phyloP scores from a whole-genome alignment of 768 basidiomycete species.

The Suillus subalutaceus region DNA sequence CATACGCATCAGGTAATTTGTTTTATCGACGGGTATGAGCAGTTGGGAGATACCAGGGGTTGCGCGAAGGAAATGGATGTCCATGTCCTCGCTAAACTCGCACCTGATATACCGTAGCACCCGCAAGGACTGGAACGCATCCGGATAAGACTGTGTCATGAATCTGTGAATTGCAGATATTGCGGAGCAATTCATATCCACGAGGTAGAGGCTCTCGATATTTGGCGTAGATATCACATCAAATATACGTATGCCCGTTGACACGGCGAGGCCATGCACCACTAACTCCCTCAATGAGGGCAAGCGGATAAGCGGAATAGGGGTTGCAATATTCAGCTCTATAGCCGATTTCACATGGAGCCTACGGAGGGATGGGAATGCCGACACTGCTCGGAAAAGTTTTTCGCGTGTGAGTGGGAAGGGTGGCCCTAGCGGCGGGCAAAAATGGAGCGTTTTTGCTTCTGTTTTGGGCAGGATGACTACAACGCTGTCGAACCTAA shows the following conservation, averaged over 20 bases:
- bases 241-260: conserved; percentile 33
- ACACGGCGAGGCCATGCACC: conserved; percentile 33
- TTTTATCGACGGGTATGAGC: conserved; percentile 32
- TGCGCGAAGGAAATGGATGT: conserved; percentile 33
- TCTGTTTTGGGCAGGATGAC: conserved; percentile 25
- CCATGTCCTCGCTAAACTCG: conserved; percentile 35
- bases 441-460: conserved; percentile 33
- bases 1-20: conserved; percentile 33
- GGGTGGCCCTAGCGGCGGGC: conserved; percentile 35
- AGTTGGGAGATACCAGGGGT: conserved; percentile 36
- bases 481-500: conserved; percentile 36
- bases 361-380: conserved; percentile 23
- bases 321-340: conserved; percentile 26
- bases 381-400: conserved; percentile 23
- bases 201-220: conserved; percentile 33
- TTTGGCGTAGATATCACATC: conserved; percentile 36
- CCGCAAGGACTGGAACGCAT: conserved; percentile 31
- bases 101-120: conserved; percentile 32
- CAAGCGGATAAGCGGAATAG: conserved; percentile 24
- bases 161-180: conserved; percentile 31
- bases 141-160: conserved; percentile 29
- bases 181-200: conserved; percentile 31
- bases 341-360: conserved; percentile 36
- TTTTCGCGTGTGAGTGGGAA: conserved; percentile 30
- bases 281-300: conserved; percentile 33